These are phyloP conservation scores for Trichosporon faecale DNA, from an alignment of 1,284 basidiomycete genomes.

Conservation along the genomic window DNA sequence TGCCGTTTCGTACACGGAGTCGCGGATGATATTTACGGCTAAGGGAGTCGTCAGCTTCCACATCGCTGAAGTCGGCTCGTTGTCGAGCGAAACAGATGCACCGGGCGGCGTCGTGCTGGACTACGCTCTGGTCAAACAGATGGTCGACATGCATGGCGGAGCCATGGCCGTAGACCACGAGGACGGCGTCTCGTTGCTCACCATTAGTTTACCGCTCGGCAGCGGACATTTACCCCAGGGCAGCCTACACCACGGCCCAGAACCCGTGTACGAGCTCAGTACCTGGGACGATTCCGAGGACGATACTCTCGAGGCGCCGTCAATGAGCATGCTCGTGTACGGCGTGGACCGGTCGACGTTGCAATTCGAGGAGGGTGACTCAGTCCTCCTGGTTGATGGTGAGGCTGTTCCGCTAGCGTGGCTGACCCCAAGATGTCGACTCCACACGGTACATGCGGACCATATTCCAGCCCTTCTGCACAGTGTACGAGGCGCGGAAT, in stretches of 20 bases:
- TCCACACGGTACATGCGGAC: constrained; percentile 43
- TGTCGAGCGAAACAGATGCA: no score
- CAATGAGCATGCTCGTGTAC: no score
- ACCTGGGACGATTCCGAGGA: neutral
- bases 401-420: no score
- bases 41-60: constrained; percentile 53
- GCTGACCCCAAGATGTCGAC: constrained; percentile 28
- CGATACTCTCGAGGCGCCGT: neutral
- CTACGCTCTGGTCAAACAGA: constrained; percentile 36
- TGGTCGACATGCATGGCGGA: constrained; percentile 54
- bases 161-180: constrained; percentile 46
- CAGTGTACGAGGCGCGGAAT: constrained; percentile 50
- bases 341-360: constrained; percentile 11
- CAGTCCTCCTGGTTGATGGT: constrained; percentile 47
- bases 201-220: constrained; percentile 42
- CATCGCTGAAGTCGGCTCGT: constrained; percentile 32
- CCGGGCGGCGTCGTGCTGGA: no score
- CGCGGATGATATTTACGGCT: constrained; percentile 42
- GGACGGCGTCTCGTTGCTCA: constrained; percentile 44
- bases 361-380: constrained; percentile 45
- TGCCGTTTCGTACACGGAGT: constrained; percentile 27
- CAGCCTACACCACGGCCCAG: constrained; percentile 23
- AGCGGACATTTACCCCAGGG: constrained; percentile 39
- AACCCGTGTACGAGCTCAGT: neutral
- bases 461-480: constrained; percentile 49